Percentiles rank a stretch among this genome's conserved stretches.
These are phyloP conservation scores for Phytophthora pinifolia DNA, from an alignment of 352 stramenopile genomes.

Conservation along the genomic window DNA sequence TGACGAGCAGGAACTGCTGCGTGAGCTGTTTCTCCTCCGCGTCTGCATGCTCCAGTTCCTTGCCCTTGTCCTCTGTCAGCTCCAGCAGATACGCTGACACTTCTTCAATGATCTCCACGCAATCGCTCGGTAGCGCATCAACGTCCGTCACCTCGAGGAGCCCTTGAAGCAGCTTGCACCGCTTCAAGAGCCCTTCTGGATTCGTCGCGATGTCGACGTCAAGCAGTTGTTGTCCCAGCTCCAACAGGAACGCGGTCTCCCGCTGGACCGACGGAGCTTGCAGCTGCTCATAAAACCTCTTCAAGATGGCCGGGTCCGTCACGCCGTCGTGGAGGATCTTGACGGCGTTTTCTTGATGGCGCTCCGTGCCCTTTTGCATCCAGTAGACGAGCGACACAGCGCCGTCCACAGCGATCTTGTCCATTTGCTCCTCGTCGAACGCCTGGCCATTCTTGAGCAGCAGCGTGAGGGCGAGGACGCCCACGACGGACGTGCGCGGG, in stretches of 20 bases:
- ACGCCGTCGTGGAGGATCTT: constrained; percentile 75
- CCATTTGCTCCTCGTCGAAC: constrained; percentile 61
- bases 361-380: constrained; percentile 83
- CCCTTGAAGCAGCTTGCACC: constrained; percentile 53
- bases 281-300: constrained; percentile 67
- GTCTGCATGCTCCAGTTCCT: constrained; percentile 14
- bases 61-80: constrained; percentile 25
- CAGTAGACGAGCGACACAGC: constrained; percentile 76
- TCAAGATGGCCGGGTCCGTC: constrained; percentile 34
- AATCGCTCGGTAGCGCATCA: constrained; percentile 44
- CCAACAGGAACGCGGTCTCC: constrained; percentile 62
- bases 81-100: constrained; percentile 57
- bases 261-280: constrained; percentile 46
- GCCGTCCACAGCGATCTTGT: constrained; percentile 71
- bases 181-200: constrained; percentile 61
- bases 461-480: constrained; percentile 63
- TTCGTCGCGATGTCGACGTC: constrained; percentile 65
- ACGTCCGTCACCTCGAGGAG: constrained; percentile 56
- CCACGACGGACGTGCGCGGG: constrained; percentile 71
- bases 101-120: constrained; percentile 60
- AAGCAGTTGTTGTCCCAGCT: constrained; percentile 67
- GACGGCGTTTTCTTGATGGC: constrained; percentile 78
- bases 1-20: constrained; percentile 30
- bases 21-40: constrained; percentile 12
- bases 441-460: constrained; percentile 62